Percentiles rank a stretch among this genome's conserved stretches.
Evolutionary conservation across 306 rosid genomes (phyloP).

Genomic region (Gynostemma pentaphyllum): DNA sequence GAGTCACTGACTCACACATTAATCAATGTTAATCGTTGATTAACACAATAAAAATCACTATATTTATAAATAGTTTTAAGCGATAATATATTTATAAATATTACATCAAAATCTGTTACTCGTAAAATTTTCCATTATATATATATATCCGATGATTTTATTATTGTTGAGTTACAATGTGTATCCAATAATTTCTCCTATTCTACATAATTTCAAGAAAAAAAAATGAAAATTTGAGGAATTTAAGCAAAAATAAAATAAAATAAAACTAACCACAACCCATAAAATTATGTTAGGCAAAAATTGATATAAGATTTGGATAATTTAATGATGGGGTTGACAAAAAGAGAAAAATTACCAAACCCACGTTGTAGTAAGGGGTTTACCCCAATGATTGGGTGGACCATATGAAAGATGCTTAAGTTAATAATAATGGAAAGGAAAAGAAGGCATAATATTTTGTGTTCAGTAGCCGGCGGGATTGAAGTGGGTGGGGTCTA

Average conservation of each 20-base stretch:
- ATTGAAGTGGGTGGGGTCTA: conserved; percentile 2
- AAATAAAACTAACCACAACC: conserved; percentile 19
- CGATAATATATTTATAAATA: no score
- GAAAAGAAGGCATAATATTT: neutral
- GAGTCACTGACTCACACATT: no score
- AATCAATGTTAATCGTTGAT: no score
- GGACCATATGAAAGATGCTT: conserved; percentile 8
- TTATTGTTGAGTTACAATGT: no score
- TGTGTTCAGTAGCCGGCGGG: conserved; percentile 2
- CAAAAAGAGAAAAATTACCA: neutral
- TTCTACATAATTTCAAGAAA: neutral
- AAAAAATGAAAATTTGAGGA: neutral
- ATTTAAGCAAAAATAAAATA: neutral
- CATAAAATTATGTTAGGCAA: conserved; percentile 8
- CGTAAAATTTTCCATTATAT: no score
- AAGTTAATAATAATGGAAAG: neutral
- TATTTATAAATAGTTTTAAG: no score
- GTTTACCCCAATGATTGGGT: neutral
- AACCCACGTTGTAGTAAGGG: conserved; percentile 5
- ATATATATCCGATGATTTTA: no score
- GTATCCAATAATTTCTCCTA: neutral
- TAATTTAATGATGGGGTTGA: neutral
- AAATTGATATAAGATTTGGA: no score
- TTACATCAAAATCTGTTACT: no score
- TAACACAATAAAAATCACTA: no score